phyloP scores from a whole-genome alignment of 2,329 filamentous ascomycete genomes.

The Fusarium armeniacum region DNA sequence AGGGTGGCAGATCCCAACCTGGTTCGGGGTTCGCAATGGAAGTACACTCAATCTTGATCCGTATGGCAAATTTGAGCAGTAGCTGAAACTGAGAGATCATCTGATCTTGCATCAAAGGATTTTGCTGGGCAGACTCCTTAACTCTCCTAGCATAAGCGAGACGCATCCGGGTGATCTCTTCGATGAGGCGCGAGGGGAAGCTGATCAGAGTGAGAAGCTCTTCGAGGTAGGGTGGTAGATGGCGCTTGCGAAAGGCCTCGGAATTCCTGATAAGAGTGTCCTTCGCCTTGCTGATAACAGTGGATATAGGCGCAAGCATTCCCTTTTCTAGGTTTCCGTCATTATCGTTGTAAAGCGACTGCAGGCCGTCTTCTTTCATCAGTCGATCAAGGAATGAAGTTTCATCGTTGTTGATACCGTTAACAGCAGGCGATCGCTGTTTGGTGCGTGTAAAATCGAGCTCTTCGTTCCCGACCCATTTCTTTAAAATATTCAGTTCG shows the following conservation, averaged over 20 bases:
- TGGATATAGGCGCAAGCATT: slow-evolving; percentile 86
- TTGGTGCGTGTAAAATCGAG: slow-evolving; percentile 88
- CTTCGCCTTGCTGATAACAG: slow-evolving; percentile 94
- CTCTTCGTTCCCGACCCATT: slow-evolving; percentile 97
- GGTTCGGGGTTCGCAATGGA: slow-evolving; percentile 86
- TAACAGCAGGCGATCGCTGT: slow-evolving; percentile 72
- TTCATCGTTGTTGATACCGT: slow-evolving; percentile 84
- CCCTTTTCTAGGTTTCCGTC: slow-evolving; percentile 68
- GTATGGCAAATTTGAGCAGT: slow-evolving; percentile 88
- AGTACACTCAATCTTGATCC: slow-evolving; percentile 91
- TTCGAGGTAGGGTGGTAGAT: slow-evolving; percentile 96
- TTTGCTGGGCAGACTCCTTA: slow-evolving; percentile 94
- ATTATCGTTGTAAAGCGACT: slow-evolving; percentile 85
- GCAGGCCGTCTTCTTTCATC: slow-evolving; percentile 94
- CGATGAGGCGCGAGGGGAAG: slow-evolving; percentile 94
- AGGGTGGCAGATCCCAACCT: slow-evolving; percentile 95
- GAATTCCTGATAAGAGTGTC: slow-evolving; percentile 89
- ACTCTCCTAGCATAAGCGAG: slow-evolving; percentile 93
- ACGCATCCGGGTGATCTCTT: slow-evolving; percentile 94
- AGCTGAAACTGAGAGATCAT: slow-evolving; percentile 98
- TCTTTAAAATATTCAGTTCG: slow-evolving; percentile 89
- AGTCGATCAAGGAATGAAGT: slow-evolving; percentile 94
- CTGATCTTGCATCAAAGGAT: slow-evolving; percentile 93
- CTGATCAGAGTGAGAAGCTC: slow-evolving; percentile 96
- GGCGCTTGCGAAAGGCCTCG: slow-evolving; percentile 85